These are phyloP conservation scores for Sclerotinia trifoliorum DNA, from an alignment of 2,329 filamentous ascomycete genomes.

Conservation along the genomic window DNA sequence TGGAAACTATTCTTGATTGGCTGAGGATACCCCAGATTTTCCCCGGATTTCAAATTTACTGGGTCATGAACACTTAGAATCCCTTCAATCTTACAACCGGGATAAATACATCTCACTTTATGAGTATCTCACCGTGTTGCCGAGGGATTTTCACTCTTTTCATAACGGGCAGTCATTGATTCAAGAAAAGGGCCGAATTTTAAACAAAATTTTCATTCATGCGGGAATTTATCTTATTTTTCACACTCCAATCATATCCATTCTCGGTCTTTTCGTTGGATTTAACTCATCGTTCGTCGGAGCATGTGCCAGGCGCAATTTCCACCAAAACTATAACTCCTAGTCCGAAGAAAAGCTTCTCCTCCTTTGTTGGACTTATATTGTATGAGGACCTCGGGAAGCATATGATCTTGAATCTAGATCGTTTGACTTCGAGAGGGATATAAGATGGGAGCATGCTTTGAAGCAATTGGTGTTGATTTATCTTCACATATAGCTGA, in stretches of 20 bases:
- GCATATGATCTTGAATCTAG: background rate
- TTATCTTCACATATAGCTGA: background rate
- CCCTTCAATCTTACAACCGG: background rate
- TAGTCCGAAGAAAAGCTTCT: background rate
- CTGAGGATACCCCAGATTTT: background rate
- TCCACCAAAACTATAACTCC: background rate
- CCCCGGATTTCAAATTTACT: background rate
- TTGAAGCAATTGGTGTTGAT: background rate
- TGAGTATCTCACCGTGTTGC: background rate
- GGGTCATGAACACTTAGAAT: background rate
- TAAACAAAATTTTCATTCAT: no score
- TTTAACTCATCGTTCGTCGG: no score
- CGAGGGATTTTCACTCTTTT: background rate
- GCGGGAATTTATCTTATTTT: no score
- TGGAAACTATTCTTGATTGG: background rate
- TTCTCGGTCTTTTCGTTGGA: no score
- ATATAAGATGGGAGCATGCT: background rate
- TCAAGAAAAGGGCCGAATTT: constrained; percentile 3
- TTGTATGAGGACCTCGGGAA: background rate
- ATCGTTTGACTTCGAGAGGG: background rate
- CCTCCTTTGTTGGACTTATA: background rate
- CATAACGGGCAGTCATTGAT: background rate
- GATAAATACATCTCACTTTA: background rate
- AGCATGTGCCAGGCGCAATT: background rate
- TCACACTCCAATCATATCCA: background rate